phyloP scores from a whole-genome alignment of 2,329 filamentous ascomycete species.

The Trichoderma cornu-damae region DNA sequence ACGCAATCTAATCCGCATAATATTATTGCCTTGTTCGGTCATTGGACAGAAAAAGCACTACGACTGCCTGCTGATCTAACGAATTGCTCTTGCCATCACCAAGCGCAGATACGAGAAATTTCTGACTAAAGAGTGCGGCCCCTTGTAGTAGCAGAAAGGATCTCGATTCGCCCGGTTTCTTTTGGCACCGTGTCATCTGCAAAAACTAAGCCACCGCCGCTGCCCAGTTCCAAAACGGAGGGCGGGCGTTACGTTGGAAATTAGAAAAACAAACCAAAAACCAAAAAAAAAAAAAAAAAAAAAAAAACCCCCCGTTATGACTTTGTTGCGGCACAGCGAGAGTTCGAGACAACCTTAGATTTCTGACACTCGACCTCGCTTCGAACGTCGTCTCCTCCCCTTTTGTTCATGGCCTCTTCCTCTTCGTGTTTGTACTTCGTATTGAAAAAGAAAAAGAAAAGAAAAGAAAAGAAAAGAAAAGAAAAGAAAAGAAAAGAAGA shows the following conservation, averaged over 20 bases:
- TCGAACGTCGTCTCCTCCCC: background rate
- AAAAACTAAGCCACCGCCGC: conserved; percentile 3
- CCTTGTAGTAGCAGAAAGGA: conserved; percentile 1
- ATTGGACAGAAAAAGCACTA: too few species aligned
- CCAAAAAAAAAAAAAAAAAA: background rate
- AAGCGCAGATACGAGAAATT: conserved; percentile 9
- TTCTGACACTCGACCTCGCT: background rate
- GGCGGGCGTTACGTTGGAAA: conserved; percentile 1
- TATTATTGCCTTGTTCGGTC: conserved; percentile 5
- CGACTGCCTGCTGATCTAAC: too few species aligned
- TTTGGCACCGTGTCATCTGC: conserved; percentile 11
- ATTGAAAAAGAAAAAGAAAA: background rate
- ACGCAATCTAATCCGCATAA: background rate
- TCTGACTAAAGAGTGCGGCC: conserved; percentile 4
- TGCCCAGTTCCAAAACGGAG: background rate
- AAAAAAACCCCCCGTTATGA: too few species aligned
- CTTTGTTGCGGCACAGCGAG: background rate
- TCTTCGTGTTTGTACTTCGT: background rate
- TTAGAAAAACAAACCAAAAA: too few species aligned
- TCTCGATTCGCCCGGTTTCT: conserved; percentile 10
- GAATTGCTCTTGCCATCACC: too few species aligned
- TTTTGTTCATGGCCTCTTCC: background rate
- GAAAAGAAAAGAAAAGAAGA: too few species aligned
- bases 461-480: too few species aligned
- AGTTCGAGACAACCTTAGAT: background rate